Base-by-base conservation (phyloP, 2,329 filamentous ascomycete genomes). In the Pseudogymnoascus sp. region DNA sequence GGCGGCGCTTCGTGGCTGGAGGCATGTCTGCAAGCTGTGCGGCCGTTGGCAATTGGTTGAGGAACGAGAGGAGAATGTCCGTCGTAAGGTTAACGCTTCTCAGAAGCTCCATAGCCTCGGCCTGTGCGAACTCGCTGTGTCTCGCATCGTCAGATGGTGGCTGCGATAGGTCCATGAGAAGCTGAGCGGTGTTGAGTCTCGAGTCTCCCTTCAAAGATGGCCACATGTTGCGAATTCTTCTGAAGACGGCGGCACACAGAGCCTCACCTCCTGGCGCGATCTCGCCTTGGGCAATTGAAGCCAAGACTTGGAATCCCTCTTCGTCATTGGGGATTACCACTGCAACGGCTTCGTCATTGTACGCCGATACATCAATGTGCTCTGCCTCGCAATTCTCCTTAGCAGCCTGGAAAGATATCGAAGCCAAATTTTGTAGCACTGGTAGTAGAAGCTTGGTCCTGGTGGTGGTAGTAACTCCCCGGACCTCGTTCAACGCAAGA, bases 381-480 rank as follows among this genome's bases (percentile, higher is more conserved):
- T 85, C 81, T 21, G 72, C 72, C 28, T 73, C 68, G 61, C 82
- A 87, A 11, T 80, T 75, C 5, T 78, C 74, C 6, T 76, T 69
- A 0, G 83, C 82, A 25, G 87, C 79, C 1, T 77, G 74, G 8
- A 79, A 76, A 9, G 76, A 75, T 21, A 90, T 72, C 7, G 77
- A 74, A 25, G 85, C 80, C 91, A 91, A 96, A 71, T 81, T 80
- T 63, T 84, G 80, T 33, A 96, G 78, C 3, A 88, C 75, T 1
- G 92, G 90, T n/a, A 93, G 77, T n/a, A 97, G 77, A 21, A 89
- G 80, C 67, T 89, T 86, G 1, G 86, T 90, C 63, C 91, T 87
- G 9, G 88, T 86, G 25, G 82, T 85, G 5, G 78, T 78, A n/a
- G 85, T 86, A 3, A 91, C 86, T 60, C 86, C 83, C 70, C 91